phyloP scores from a whole-genome alignment of 768 basidiomycete species.

The Tephrocybe sp. region DNA sequence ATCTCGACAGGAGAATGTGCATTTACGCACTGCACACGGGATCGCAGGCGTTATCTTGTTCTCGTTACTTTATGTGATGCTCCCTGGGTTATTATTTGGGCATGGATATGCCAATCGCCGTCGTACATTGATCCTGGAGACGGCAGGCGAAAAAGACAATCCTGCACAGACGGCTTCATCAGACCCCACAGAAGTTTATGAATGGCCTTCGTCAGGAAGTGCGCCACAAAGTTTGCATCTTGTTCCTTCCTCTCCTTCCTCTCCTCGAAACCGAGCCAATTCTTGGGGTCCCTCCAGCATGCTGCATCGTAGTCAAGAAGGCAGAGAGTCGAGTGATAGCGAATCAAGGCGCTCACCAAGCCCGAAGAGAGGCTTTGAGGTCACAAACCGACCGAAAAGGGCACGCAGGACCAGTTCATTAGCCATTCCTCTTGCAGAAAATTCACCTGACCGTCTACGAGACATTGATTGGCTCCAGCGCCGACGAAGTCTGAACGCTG shows the following conservation, averaged over 20 bases:
- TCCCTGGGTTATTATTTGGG: conserved; percentile 41
- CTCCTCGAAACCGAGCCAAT: conserved; percentile 42
- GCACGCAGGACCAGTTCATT: conserved; percentile 31
- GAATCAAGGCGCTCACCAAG: conserved; percentile 43
- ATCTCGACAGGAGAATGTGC: conserved; percentile 21
- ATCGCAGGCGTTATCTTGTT: conserved; percentile 66
- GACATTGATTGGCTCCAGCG: conserved; percentile 80
- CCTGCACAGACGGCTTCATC: conserved; percentile 19
- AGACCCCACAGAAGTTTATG: conserved; percentile 27
- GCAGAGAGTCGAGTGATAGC: conserved; percentile 40
- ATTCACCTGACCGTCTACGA: conserved; percentile 35
- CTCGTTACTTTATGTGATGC: conserved; percentile 51
- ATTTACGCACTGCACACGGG: conserved; percentile 60
- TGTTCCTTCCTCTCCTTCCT: conserved; percentile 36
- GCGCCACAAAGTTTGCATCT: conserved; percentile 34
- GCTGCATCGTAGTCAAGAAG: conserved; percentile 41
- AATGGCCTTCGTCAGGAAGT: conserved; percentile 26
- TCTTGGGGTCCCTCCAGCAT: conserved; percentile 47
- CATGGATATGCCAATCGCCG: conserved; percentile 9
- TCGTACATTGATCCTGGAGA: conserved; percentile 5
- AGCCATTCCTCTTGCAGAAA: conserved; percentile 13
- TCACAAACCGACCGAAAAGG: conserved; percentile 45
- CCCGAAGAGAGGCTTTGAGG: conserved; percentile 45
- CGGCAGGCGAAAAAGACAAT: conserved; percentile 14
- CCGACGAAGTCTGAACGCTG: conserved; percentile 65